phyloP scores from a whole-genome alignment of 2,329 filamentous ascomycete genomes.

The Fusarium foetens region DNA sequence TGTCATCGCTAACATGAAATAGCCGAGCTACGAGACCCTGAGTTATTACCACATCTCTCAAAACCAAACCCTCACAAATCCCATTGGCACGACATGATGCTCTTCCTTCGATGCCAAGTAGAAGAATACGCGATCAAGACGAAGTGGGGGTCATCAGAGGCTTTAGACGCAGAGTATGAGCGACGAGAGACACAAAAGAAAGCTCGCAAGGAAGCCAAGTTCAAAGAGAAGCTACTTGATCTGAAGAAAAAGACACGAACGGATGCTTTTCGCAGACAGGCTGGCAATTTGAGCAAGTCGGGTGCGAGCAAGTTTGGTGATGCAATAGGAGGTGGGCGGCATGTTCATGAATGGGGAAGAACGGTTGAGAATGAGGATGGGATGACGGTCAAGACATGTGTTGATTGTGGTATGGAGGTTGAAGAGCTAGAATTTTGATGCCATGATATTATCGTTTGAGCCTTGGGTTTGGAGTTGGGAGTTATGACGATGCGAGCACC shows the following conservation, averaged over 20 bases:
- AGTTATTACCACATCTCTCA: conserved; percentile 86
- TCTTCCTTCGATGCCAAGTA: conserved; percentile 92
- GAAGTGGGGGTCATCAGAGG: conserved; percentile 92
- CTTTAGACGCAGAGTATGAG: conserved; percentile 88
- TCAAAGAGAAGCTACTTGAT: conserved; percentile 87
- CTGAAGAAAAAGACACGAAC: conserved; percentile 93
- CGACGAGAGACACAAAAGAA: conserved; percentile 83
- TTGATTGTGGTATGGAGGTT: conserved; percentile 80
- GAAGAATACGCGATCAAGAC: conserved; percentile 90
- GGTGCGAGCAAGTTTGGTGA: conserved; percentile 77
- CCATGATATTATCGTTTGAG: neutral
- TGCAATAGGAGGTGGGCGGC: conserved; percentile 73
- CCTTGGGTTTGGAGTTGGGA: neutral
- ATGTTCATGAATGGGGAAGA: conserved; percentile 89
- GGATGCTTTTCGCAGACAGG: conserved; percentile 83
- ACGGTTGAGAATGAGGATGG: conserved; percentile 76
- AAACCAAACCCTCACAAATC: conserved; percentile 95
- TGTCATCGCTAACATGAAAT: conserved; percentile 7
- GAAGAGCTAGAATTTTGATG: conserved; percentile 73
- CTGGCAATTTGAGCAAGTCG: conserved; percentile 65
- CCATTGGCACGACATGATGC: conserved; percentile 99
- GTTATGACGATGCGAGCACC: neutral
- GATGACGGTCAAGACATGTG: conserved; percentile 82
- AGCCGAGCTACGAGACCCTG: conserved; percentile 91
- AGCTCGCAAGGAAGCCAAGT: conserved; percentile 87